Evolutionary conservation across 2,329 filamentous ascomycete genomes (phyloP), one percentile per base, ranked within the genome.

Genomic region (Hypoxylon sp.): DNA sequence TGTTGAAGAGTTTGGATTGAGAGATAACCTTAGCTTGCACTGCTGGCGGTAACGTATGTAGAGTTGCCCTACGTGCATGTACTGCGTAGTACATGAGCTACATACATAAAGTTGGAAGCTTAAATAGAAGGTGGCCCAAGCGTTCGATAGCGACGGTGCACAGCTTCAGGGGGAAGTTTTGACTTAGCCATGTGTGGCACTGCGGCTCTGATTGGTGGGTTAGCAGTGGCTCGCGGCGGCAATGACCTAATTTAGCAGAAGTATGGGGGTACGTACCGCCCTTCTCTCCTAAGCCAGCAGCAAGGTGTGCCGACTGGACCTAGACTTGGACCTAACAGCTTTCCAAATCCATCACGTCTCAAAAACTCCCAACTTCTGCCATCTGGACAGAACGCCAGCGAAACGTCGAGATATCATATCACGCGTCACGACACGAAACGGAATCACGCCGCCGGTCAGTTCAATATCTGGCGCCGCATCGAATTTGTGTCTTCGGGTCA

Each of bases 221-320:
- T 29, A 54, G 37, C 11, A 19, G 29, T 60, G 55, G 63, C 19
- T 69, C n/a, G 64, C 52, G 54, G 61, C 52, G 53, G 17, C 54
- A 52, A 68, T 68, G 65, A 70, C 61, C 65, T 65, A 70, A 70
- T 70, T 51, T 62, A 53, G 67, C 46, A 59, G 35, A 51, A 44
- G 35, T 47, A 11, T 7, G 27, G 46, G 15, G 15, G 56, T 65
- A 66, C 46, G 57, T 66, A 66, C 24, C 39, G 24, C 17, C 46
- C 17, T 48, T 50, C 42, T 32, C 24, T 17, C 24, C 19, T 27
- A 27, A 27, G 24, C 17, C 31, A 48, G 51, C 39, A 47, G 27
- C 39, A 53, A 32, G 21, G n/a, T n/a, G n/a, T n/a, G n/a, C 35
- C 31, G 48, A 29, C 44, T 60, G 52, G 64, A 44, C 53, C 31